phyloP scores from a whole-genome alignment of 495 filamentous ascomycete genomes.

The Penicillium steckii region DNA sequence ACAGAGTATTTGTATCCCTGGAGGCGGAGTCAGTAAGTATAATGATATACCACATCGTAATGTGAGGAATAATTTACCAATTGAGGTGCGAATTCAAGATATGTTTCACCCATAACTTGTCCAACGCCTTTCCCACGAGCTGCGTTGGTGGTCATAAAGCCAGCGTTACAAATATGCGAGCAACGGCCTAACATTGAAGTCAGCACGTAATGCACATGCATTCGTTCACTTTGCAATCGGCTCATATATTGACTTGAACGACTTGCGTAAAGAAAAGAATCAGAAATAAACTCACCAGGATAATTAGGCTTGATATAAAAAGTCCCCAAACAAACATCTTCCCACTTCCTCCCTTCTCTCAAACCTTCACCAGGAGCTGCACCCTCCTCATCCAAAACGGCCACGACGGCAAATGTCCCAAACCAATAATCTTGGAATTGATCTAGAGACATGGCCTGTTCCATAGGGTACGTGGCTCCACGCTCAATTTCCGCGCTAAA shows the following conservation, averaged over 20 bases:
- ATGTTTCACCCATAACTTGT: conserved; percentile 84
- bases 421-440: conserved; percentile 91
- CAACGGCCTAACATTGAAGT: conserved; percentile 42
- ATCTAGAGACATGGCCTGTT: conserved; percentile 65
- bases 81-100: conserved; percentile 89
- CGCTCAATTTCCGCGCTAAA: conserved; percentile 87
- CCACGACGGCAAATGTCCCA: conserved; percentile 86
- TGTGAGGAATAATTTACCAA: conserved; percentile 50
- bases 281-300: conserved; percentile 64
- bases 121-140: conserved; percentile 87
- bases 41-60: too few species aligned
- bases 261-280: background rate
- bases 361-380: conserved; percentile 18
- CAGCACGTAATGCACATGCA: background rate
- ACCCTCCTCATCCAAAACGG: conserved; percentile 64
- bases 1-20: conserved; percentile 93
- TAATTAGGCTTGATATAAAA: conserved; percentile 99
- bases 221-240: background rate
- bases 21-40: background rate
- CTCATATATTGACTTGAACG: background rate
- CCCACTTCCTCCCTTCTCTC: conserved; percentile 67
- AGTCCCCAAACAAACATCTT: conserved; percentile 79
- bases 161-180: conserved; percentile 87
- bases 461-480: conserved; percentile 93
- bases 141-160: conserved; percentile 83